These are phyloP conservation scores for Fusarium sp. DNA, from an alignment of 2,329 filamentous ascomycete genomes.

Conservation along the genomic window DNA sequence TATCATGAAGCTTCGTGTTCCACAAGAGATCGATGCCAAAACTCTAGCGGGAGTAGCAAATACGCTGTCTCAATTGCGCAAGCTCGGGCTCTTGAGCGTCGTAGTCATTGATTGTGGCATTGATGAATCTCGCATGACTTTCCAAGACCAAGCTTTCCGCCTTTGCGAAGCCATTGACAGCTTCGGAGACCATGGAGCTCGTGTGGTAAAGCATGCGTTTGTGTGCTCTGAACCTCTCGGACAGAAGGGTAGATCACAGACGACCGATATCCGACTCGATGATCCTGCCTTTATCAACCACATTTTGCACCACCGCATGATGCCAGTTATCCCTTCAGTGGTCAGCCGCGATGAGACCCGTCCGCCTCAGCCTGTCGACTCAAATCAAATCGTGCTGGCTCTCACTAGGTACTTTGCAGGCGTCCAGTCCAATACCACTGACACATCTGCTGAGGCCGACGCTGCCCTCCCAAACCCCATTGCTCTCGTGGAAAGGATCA, in stretches of 20 bases:
- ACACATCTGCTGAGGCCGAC: constrained; percentile 41
- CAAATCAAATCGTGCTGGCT: constrained; percentile 76
- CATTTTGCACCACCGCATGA: constrained; percentile 49
- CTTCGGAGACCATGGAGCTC: constrained; percentile 74
- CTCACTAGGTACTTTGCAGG: constrained; percentile 82
- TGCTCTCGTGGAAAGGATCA: constrained; percentile 82
- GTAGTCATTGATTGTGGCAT: constrained; percentile 81
- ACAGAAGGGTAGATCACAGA: constrained; percentile 18
- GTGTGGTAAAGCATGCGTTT: constrained; percentile 68
- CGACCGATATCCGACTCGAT: constrained; percentile 46
- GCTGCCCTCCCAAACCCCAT: constrained; percentile 59
- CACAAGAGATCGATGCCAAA: constrained; percentile 75
- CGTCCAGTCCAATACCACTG: constrained; percentile 59
- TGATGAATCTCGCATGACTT: constrained; percentile 55
- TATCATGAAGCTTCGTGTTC: constrained; percentile 83
- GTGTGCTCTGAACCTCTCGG: constrained; percentile 10
- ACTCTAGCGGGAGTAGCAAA: constrained; percentile 81
- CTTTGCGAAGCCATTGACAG: constrained; percentile 80
- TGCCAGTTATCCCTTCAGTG: constrained; percentile 56
- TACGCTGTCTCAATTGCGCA: constrained; percentile 85
- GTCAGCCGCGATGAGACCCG: constrained; percentile 57
- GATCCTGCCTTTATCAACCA: constrained; percentile 49
- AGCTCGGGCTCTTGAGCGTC: constrained; percentile 83
- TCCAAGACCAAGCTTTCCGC: constrained; percentile 75
- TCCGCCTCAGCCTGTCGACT: constrained; percentile 55